These are phyloP conservation scores for Takakia lepidozioides DNA, from an alignment of 225 moss, liverwort and hornwort species.

Conservation along the genomic window DNA sequence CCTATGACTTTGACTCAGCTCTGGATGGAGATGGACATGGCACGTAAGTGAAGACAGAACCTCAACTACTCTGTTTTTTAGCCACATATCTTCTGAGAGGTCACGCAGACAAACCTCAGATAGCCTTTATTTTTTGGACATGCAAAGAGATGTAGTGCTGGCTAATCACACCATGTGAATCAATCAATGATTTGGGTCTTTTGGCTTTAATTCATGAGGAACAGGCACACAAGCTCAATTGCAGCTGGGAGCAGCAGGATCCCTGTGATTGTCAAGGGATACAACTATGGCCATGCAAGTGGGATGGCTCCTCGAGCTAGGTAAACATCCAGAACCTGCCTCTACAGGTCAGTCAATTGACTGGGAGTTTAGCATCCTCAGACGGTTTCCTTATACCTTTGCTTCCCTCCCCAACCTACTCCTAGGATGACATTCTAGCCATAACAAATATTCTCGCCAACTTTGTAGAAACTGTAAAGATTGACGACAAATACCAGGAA, in stretches of 20 bases:
- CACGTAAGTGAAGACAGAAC: slow-evolving; percentile 18
- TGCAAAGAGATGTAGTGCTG: too few relatives aligned
- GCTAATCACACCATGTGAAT: too few relatives aligned
- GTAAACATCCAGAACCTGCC: slow-evolving; percentile 3
- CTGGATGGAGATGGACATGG: slow-evolving; percentile 47
- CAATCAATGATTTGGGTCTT: neutral
- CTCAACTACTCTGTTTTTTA: neutral
- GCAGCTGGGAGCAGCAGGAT: slow-evolving; percentile 37
- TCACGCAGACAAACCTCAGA: neutral
- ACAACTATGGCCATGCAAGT: slow-evolving; percentile 33
- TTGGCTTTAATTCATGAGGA: neutral
- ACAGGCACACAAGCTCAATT: slow-evolving; percentile 37
- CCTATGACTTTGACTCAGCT: slow-evolving; percentile 34
- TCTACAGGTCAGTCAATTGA: too few relatives aligned
- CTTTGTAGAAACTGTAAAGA: too few relatives aligned
- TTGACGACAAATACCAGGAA: too few relatives aligned
- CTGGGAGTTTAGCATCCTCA: too few relatives aligned
- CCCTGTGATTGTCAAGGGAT: slow-evolving; percentile 24
- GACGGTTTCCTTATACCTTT: too few relatives aligned
- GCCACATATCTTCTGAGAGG: neutral
- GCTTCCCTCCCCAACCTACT: too few relatives aligned
- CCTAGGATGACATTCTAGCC: too few relatives aligned
- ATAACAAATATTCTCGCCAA: too few relatives aligned
- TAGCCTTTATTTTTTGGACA: neutral
- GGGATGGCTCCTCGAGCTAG: slow-evolving; percentile 47